phyloP scores from a whole-genome alignment of 2,329 filamentous ascomycete species.

The Karstenula rhodostoma region DNA sequence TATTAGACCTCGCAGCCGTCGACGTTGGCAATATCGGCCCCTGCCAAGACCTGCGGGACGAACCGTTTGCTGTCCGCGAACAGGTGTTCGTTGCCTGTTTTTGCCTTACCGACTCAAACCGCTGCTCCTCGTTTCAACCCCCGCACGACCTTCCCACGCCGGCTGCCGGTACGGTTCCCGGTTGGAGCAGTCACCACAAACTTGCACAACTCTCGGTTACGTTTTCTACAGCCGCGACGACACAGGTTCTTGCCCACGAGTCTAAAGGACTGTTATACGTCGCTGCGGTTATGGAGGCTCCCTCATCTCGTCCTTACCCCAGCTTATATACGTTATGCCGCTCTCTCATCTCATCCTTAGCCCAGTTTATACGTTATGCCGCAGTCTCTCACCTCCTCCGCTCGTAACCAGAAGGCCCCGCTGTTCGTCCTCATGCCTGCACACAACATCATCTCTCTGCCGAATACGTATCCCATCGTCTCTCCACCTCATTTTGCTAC shows the following conservation, averaged over 20 bases:
- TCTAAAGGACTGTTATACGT: background rate
- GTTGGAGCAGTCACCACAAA: background rate
- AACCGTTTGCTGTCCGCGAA: conserved; percentile 13
- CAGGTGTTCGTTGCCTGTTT: conserved; percentile 8
- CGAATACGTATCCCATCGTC: too few relatives aligned
- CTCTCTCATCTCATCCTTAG: too few relatives aligned
- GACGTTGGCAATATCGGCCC: conserved; percentile 17
- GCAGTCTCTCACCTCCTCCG: too few relatives aligned
- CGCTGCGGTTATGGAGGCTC: background rate
- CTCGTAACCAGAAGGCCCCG: too few relatives aligned
- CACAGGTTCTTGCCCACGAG: background rate
- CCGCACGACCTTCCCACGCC: background rate
- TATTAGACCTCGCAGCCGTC: conserved; percentile 16
- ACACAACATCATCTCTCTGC: too few relatives aligned
- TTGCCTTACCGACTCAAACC: conserved; percentile 7
- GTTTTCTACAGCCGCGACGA: background rate
- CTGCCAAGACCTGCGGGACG: conserved; percentile 24
- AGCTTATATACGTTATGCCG: background rate
- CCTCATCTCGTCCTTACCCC: background rate
- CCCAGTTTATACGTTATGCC: too few relatives aligned
- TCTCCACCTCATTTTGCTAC: too few relatives aligned
- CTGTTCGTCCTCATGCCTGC: too few relatives aligned
- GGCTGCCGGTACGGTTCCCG: background rate
- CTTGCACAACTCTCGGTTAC: background rate
- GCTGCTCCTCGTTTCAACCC: conserved; percentile 5